A percentile compares a stretch with the other conserved stretches of the same genome.
phyloP scores from a whole-genome alignment of 176 grass and related monocot genomes.

The Alloteropsis semialata region DNA sequence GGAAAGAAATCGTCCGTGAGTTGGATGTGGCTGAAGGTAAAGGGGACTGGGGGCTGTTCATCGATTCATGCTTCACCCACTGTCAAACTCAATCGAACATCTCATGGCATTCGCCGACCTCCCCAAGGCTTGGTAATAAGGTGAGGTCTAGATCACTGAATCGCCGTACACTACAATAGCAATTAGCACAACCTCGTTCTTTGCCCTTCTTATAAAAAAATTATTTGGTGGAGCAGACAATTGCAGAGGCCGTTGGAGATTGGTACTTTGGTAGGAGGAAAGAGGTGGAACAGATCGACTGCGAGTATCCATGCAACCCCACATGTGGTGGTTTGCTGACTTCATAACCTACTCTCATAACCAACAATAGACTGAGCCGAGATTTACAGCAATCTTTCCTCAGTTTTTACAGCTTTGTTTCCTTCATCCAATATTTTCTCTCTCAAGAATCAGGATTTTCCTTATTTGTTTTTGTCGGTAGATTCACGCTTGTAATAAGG shows the following conservation, averaged over 20 bases:
- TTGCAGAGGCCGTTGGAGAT: constrained; percentile 61
- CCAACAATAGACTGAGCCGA: background rate
- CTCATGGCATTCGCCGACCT: constrained; percentile 44
- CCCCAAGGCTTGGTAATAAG: constrained; percentile 49
- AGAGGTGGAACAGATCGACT: constrained; percentile 37
- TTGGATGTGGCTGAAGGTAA: constrained; percentile 31
- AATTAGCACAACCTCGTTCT: background rate
- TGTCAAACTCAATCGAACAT: constrained; percentile 44
- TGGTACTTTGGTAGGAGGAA: constrained; percentile 61
- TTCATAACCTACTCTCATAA: background rate
- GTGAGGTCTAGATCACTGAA: constrained; percentile 7
- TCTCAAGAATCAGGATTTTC: too few species aligned
- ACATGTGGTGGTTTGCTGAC: constrained; percentile 42
- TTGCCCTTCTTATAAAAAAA: background rate
- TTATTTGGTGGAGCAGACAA: constrained; percentile 28
- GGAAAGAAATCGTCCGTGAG: constrained; percentile 29
- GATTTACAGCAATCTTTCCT: background rate
- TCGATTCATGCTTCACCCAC: constrained; percentile 71
- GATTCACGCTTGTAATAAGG: background rate
- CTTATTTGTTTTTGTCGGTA: background rate
- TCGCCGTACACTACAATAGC: background rate
- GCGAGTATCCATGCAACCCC: constrained; percentile 56
- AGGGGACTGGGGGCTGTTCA: constrained; percentile 38
- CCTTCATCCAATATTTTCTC: background rate
- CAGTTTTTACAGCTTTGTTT: background rate